Conservation (phyloP, 106 monocot species). For the Dendrobium catenatum region DNA sequence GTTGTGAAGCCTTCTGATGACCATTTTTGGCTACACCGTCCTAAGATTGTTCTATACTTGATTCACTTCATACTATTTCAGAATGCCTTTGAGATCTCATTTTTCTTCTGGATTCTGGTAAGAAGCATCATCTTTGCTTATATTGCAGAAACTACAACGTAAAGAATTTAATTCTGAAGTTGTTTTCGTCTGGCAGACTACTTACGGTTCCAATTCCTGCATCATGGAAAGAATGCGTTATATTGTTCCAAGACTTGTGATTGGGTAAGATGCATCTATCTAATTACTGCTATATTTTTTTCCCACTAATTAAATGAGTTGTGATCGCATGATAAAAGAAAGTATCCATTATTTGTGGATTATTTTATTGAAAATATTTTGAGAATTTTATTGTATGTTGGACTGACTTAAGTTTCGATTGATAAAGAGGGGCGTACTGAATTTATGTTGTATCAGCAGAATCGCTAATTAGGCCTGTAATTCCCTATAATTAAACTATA, state of each 20-base stretch:
- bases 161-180: not conserved
- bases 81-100: constrained; percentile 56
- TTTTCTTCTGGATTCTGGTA: constrained; percentile 63
- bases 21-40: constrained; percentile 43
- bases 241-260: constrained; percentile 45
- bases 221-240: constrained; percentile 51
- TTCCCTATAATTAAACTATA: no score
- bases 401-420: no score
- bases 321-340: no score
- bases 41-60: constrained; percentile 33
- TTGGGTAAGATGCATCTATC: constrained; percentile 28
- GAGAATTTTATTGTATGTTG: no score
- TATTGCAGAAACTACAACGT: not conserved
- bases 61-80: constrained; percentile 65
- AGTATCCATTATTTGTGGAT: no score
- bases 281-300: no score
- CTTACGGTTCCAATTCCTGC: constrained; percentile 63
- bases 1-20: constrained; percentile 49
- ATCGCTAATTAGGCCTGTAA: not conserved
- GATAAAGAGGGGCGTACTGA: not conserved
- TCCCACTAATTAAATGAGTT: no score
- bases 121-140: not conserved
- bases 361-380: no score
- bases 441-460: not conserved
- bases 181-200: constrained; percentile 26